A percentile compares a stretch with the other conserved stretches of the same genome.
phyloP scores from a whole-genome alignment of 176 grass and related monocot genomes.

The Olyra latifolia region DNA sequence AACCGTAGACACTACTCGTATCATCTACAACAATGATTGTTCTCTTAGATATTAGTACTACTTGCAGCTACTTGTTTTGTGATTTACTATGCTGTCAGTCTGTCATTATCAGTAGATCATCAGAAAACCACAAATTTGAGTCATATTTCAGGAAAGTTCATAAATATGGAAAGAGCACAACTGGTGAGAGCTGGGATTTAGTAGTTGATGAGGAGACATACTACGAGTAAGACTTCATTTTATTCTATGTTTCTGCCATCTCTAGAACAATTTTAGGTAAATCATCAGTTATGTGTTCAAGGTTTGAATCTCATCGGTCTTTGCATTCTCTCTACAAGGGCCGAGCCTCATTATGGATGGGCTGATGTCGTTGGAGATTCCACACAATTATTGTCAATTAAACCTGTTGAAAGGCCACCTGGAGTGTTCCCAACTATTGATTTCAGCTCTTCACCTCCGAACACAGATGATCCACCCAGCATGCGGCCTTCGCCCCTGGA shows the following conservation, averaged over 20 bases:
- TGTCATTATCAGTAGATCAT: background rate
- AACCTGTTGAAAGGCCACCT: constrained; percentile 62
- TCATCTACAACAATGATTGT: background rate
- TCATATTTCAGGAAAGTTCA: constrained; percentile 77
- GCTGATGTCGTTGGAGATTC: constrained; percentile 93
- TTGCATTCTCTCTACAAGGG: constrained; percentile 30
- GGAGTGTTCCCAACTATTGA: constrained; percentile 55
- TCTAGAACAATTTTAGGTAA: background rate
- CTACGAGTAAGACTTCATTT: constrained; percentile 77
- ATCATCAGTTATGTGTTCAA: background rate
- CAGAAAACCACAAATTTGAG: background rate
- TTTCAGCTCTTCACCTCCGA: constrained; percentile 51
- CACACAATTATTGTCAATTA: constrained; percentile 77
- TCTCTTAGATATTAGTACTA: constrained; percentile 4
- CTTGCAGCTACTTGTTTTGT: background rate
- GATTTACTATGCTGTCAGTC: background rate
- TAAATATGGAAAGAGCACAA: constrained; percentile 95
- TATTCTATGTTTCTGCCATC: background rate
- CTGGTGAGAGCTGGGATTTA: constrained; percentile 92
- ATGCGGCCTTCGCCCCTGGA: constrained; percentile 40
- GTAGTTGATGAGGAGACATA: constrained; percentile 82
- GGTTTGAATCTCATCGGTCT: background rate
- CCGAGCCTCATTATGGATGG: constrained; percentile 95
- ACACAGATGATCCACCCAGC: constrained; percentile 49
- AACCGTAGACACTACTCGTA: background rate